phyloP scores from a whole-genome alignment of 306 rosid species.

The Rosa persica region DNA sequence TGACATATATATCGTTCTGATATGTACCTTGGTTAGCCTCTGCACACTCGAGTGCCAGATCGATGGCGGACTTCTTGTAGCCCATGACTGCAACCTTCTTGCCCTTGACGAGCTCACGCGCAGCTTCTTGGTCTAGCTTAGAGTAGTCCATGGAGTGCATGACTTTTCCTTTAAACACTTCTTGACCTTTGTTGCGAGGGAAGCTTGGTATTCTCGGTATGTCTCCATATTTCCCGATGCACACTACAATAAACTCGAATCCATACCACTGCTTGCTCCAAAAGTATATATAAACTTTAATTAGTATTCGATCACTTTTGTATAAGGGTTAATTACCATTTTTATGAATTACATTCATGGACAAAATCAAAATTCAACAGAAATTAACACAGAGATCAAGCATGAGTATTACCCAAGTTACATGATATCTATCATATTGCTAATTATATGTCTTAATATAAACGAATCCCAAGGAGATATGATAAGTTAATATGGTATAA shows the following conservation, averaged over 20 bases:
- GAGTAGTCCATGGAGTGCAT: constrained; percentile 53
- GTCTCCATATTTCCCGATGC: constrained; percentile 65
- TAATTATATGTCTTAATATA: background rate
- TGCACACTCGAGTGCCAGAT: constrained; percentile 54
- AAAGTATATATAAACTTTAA: background rate
- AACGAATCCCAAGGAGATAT: background rate
- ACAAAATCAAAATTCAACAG: too few relatives aligned
- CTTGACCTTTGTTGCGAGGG: constrained; percentile 39
- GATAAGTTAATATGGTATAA: background rate
- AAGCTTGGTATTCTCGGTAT: constrained; percentile 41
- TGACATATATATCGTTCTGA: too few relatives aligned
- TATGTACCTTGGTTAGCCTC: constrained; percentile 50
- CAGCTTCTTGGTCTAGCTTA: constrained; percentile 43
- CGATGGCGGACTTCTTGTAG: constrained; percentile 58
- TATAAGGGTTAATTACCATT: too few relatives aligned
- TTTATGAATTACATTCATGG: too few relatives aligned
- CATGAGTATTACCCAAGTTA: background rate
- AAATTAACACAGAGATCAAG: too few relatives aligned
- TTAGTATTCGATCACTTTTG: background rate
- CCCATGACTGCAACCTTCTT: constrained; percentile 57
- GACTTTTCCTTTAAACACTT: constrained; percentile 49
- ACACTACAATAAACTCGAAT: constrained; percentile 55
- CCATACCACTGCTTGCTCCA: constrained; percentile 44
- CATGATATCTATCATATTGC: background rate
- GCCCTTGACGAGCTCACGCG: constrained; percentile 38